phyloP scores from a whole-genome alignment of 192 early-diverging fungal genomes.

The Coemansia aciculifera region DNA sequence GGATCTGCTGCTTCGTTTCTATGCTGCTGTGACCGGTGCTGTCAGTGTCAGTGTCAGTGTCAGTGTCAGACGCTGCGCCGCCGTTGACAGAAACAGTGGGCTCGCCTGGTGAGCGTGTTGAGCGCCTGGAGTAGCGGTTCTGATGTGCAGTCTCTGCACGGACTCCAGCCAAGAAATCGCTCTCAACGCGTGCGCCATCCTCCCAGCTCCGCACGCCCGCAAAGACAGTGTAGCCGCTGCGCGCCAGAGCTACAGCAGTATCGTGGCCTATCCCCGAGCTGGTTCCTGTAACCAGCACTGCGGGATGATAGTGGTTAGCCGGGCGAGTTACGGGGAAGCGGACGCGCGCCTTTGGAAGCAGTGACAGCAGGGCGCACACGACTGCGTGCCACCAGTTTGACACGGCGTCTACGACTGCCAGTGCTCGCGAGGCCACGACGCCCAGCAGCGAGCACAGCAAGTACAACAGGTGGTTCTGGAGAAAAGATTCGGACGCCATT shows the following conservation, averaged over 20 bases:
- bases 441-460: constrained; percentile 45
- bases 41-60: background rate
- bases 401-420: constrained; percentile 42
- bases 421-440: constrained; percentile 28
- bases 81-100: background rate
- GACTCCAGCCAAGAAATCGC: constrained; percentile 33
- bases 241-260: constrained; percentile 50
- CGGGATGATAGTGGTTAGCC: constrained; percentile 35
- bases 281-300: constrained; percentile 55
- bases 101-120: background rate
- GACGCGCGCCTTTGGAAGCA: constrained; percentile 51
- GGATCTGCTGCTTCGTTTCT: background rate
- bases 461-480: constrained; percentile 53
- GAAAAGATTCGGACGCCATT: constrained; percentile 35
- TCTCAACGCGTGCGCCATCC: constrained; percentile 50
- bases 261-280: constrained; percentile 58
- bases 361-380: constrained; percentile 41
- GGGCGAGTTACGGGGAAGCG: constrained; percentile 38
- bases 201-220: constrained; percentile 56
- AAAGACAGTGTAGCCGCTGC: constrained; percentile 56
- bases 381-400: constrained; percentile 52
- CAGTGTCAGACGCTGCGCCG: background rate
- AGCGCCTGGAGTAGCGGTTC: background rate
- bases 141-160: constrained; percentile 10
- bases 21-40: constrained; percentile 6